A percentile compares a stretch with the other conserved stretches of the same genome.
These are phyloP conservation scores for Zoysia pacifica DNA, from an alignment of 176 grass and related monocot species.

Conservation along the genomic window DNA sequence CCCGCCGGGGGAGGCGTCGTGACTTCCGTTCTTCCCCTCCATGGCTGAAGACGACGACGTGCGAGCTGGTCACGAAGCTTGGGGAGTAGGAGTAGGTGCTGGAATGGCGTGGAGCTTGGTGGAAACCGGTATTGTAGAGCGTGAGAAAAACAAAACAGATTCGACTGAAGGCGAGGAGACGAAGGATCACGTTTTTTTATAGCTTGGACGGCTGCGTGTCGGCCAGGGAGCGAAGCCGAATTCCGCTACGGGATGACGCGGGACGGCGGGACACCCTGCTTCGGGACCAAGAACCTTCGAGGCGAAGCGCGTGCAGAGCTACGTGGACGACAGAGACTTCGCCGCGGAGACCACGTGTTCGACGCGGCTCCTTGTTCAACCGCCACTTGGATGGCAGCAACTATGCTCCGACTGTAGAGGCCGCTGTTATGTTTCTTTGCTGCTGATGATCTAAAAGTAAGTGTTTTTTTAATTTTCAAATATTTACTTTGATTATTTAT, in stretches of 20 bases:
- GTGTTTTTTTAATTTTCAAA: no score
- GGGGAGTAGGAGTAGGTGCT: background rate
- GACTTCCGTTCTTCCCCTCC: conserved; percentile 41
- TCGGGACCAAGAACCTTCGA: conserved; percentile 46
- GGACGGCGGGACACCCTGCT: background rate
- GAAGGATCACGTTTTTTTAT: background rate
- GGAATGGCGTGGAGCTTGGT: background rate
- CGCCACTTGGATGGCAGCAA: background rate
- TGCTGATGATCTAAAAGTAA: no score
- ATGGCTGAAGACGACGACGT: background rate
- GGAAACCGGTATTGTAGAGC: background rate
- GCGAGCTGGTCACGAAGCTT: background rate
- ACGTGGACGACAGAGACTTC: conserved; percentile 28
- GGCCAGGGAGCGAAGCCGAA: conserved; percentile 1
- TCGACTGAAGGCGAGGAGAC: background rate
- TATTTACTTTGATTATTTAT: no score
- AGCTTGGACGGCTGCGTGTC: conserved; percentile 19
- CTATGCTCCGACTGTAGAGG: no score
- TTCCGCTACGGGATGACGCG: background rate
- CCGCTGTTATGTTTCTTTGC: no score
- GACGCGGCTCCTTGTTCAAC: background rate
- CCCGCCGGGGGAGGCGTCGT: background rate
- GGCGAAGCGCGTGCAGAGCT: background rate
- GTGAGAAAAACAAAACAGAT: background rate
- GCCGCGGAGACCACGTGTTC: conserved; percentile 44